These are phyloP conservation scores for Exophiala sideris DNA, from an alignment of 2,329 filamentous ascomycete genomes.

Conservation along the genomic window DNA sequence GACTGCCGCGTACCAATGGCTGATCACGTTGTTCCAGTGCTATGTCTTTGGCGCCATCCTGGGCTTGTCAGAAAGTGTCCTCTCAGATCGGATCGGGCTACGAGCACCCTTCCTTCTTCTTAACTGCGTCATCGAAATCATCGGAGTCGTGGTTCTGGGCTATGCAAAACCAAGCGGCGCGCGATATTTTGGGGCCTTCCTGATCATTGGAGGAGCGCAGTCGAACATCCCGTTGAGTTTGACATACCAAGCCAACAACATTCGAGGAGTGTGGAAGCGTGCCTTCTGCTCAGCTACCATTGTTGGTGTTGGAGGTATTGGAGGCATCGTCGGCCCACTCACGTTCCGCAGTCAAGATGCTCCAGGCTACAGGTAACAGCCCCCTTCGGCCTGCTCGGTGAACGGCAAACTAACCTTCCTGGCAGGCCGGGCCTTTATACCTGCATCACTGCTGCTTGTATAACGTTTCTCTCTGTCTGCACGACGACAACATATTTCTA, in stretches of 20 bases:
- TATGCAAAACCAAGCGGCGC: slow-evolving; percentile 56
- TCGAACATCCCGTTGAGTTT: slow-evolving; percentile 71
- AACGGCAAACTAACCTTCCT: slow-evolving; percentile 30
- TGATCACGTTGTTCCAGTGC: slow-evolving; percentile 31
- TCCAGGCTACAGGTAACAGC: slow-evolving; percentile 37
- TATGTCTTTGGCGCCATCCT: slow-evolving; percentile 60
- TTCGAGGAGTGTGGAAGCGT: slow-evolving; percentile 83
- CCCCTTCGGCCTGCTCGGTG: slow-evolving; percentile 1
- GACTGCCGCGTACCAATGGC: neutral
- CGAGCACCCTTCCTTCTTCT: slow-evolving; percentile 70
- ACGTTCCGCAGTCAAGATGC: slow-evolving; percentile 58
- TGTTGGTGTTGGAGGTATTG: slow-evolving; percentile 54
- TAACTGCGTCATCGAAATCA: slow-evolving; percentile 62
- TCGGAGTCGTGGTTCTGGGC: slow-evolving; percentile 70
- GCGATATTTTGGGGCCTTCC: slow-evolving; percentile 71
- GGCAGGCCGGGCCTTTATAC: slow-evolving; percentile 36
- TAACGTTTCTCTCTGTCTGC: slow-evolving; percentile 54
- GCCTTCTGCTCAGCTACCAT: slow-evolving; percentile 46
- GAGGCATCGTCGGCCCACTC: slow-evolving; percentile 70
- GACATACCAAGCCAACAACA: slow-evolving; percentile 82
- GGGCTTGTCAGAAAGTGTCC: slow-evolving; percentile 69
- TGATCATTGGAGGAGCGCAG: slow-evolving; percentile 70
- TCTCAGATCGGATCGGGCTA: slow-evolving; percentile 64
- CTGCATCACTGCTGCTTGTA: slow-evolving; percentile 46
- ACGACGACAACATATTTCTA: slow-evolving; percentile 55